A percentile compares a stretch with the other conserved stretches of the same genome.
Conservation (phyloP, 2,329 filamentous ascomycete species). For the Raffaelea ambrosiae region DNA sequence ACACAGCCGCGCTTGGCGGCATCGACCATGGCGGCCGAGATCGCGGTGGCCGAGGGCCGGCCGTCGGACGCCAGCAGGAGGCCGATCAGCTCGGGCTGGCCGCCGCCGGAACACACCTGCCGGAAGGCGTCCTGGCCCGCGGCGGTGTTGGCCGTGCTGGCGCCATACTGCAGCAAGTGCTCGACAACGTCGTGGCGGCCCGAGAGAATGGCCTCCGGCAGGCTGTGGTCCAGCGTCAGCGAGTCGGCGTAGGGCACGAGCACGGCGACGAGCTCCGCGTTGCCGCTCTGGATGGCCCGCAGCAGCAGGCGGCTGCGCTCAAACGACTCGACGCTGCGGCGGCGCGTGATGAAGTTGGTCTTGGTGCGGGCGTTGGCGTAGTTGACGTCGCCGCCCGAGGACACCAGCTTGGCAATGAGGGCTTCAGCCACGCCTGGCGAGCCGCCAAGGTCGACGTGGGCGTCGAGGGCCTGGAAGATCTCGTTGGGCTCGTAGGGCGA, state of each 20-base stretch:
- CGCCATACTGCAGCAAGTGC: slow-evolving; percentile 42
- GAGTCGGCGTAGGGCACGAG: slow-evolving; percentile 45
- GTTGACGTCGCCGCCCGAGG: slow-evolving; percentile 42
- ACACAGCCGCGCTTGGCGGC: slow-evolving; percentile 41
- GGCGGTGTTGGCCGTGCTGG: slow-evolving; percentile 35
- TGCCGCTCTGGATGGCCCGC: slow-evolving; percentile 46
- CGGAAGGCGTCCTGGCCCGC: slow-evolving; percentile 47
- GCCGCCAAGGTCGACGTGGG: slow-evolving; percentile 39
- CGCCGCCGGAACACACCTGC: slow-evolving; percentile 37
- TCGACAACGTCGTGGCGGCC: slow-evolving; percentile 34
- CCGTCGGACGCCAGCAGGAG: slow-evolving; percentile 42
- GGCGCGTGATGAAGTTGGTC: slow-evolving; percentile 36
- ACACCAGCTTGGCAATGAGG: slow-evolving; percentile 39
- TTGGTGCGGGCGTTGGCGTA: slow-evolving; percentile 37
- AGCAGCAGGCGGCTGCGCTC: slow-evolving; percentile 39
- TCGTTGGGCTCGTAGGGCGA: slow-evolving; percentile 44
- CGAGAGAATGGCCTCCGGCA: slow-evolving; percentile 39
- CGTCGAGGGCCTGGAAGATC: slow-evolving; percentile 41
- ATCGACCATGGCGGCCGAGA: slow-evolving; percentile 44
- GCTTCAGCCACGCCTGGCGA: slow-evolving; percentile 48
- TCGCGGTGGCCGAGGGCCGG: slow-evolving; percentile 29
- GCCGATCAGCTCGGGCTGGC: slow-evolving; percentile 35
- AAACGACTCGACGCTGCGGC: slow-evolving; percentile 40
- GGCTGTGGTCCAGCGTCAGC: slow-evolving; percentile 37
- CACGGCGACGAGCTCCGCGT: slow-evolving; percentile 44